Base-by-base conservation (phyloP, 805 yeast species). In the Priceomyces melissophilus region DNA sequence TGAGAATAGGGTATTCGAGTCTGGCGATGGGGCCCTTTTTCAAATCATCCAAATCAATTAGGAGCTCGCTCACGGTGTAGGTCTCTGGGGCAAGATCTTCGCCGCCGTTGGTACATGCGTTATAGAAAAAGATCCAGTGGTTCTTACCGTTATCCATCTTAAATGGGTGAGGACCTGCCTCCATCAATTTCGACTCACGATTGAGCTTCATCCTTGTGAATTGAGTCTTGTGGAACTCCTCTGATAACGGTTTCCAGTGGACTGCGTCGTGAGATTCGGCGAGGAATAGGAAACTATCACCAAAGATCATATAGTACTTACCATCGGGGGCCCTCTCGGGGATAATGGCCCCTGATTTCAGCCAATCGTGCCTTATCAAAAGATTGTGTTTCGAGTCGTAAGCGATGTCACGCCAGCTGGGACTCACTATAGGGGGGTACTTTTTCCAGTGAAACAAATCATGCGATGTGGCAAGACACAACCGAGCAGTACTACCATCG, bases 131-230 rank as follows among this genome's bases (percentile, higher is more conserved):
- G 4, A 67, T 44, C 55, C 66, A 67, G 42, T 61, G 60, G 48
- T 65, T 66, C 32, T 45, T 54, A 13, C 49, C 52, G 32, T 54
- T 53, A 32, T 57, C 55, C 32, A 69, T 38, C 44, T 62, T 64
- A 27, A 69, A 62, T 1, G 74, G 74, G 2, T 71, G 69, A 0
- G 73, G 66, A 1, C 74, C 74, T 1, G 68, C 58, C 44, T 69
- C 74, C 44, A 69, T 65, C 23, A 69, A 53, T 39, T 58, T 60
- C 41, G 58, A 54, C 42, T 69, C 69, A 58, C 63, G 58, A 28
- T 45, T 43, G 36, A 58, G 57, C 7, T 48, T 45, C 3, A 65
- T 65, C 5, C 41, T 52, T 5, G 73, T 53, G 46, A 58, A 68
- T 2, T 46, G 37, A 37, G 51, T 52, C 4, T 40, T 31, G 29